Evolutionary conservation across 2,329 filamentous ascomycete genomes (phyloP).

Genomic region (Coniosporium tulheliwenetii): DNA sequence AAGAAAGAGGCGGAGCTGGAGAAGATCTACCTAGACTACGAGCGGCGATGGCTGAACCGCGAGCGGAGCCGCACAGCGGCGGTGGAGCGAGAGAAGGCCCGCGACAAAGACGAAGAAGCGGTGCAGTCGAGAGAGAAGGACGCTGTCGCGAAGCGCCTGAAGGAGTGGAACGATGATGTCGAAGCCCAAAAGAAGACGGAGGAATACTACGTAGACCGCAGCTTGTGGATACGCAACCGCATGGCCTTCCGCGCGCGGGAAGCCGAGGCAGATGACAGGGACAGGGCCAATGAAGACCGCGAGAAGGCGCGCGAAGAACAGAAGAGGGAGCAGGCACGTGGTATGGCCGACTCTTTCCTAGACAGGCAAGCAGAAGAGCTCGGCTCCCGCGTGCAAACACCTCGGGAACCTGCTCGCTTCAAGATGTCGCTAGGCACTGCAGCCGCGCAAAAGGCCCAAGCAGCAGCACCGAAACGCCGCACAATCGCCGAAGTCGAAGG

Average conservation of each 20-base stretch:
- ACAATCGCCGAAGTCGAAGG: conserved; percentile 91
- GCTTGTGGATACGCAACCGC: conserved; percentile 71
- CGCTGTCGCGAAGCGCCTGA: conserved; percentile 54
- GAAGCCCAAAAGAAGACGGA: conserved; percentile 58
- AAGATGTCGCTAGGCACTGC: conserved; percentile 81
- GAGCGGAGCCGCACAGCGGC: conserved; percentile 74
- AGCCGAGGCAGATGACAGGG: conserved; percentile 61
- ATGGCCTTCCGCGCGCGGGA: conserved; percentile 59
- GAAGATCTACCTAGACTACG: conserved; percentile 68
- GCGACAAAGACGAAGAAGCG: conserved; percentile 60
- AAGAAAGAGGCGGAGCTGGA: conserved; percentile 65
- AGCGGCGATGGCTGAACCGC: conserved; percentile 79
- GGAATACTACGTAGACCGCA: conserved; percentile 77
- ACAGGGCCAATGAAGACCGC: conserved; percentile 62
- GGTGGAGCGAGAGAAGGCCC: conserved; percentile 67
- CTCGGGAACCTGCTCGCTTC: conserved; percentile 38
- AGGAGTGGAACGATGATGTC: conserved; percentile 80
- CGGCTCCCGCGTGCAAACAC: conserved; percentile 27
- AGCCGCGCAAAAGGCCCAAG: conserved; percentile 55
- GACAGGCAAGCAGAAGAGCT: conserved; percentile 70
- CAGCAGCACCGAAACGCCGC: conserved; percentile 43
- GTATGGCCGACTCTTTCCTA: conserved; percentile 82
- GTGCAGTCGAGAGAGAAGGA: conserved; percentile 48
- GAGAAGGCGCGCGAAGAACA: conserved; percentile 55
- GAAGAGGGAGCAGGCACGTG: conserved; percentile 62